These are phyloP conservation scores for Kwoniella botswanensis DNA, from an alignment of 768 basidiomycete genomes.

Conservation along the genomic window DNA sequence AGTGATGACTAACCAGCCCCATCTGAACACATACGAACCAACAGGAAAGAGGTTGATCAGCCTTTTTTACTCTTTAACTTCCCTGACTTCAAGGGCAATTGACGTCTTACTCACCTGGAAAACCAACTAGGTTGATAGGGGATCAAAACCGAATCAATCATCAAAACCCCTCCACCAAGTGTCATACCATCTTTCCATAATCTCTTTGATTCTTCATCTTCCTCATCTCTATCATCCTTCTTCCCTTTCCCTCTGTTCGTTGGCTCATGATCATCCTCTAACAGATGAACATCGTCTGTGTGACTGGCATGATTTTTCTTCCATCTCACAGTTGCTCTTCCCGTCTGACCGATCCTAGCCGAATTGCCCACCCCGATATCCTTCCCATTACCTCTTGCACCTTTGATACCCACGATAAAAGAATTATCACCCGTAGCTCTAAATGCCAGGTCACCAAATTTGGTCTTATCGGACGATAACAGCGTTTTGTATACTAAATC, in stretches of 20 bases:
- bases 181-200: conserved; percentile 78
- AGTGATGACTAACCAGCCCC: conserved; percentile 64
- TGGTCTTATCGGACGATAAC: conserved; percentile 60
- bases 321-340: conserved; percentile 65
- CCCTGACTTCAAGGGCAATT: no score
- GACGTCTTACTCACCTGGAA: conserved; percentile 65
- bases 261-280: conserved; percentile 58
- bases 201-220: conserved; percentile 63
- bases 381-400: conserved; percentile 57
- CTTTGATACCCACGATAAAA: conserved; percentile 61
- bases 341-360: conserved; percentile 56
- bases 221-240: conserved; percentile 53
- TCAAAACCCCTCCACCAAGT: conserved; percentile 83
- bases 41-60: no score
- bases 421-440: conserved; percentile 60
- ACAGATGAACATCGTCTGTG: neutral
- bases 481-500: conserved; percentile 77
- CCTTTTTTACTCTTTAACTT: no score
- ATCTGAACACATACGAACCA: conserved; percentile 22
- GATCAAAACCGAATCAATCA: conserved; percentile 78
- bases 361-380: conserved; percentile 52
- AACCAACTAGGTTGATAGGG: conserved; percentile 91
- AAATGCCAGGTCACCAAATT: conserved; percentile 85
- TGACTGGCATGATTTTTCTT: conserved; percentile 61
- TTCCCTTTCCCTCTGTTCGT: conserved; percentile 67